Evolutionary conservation across 108 stramenopile genomes (phyloP).

Genomic region (Hondaea fermentalgiana): DNA sequence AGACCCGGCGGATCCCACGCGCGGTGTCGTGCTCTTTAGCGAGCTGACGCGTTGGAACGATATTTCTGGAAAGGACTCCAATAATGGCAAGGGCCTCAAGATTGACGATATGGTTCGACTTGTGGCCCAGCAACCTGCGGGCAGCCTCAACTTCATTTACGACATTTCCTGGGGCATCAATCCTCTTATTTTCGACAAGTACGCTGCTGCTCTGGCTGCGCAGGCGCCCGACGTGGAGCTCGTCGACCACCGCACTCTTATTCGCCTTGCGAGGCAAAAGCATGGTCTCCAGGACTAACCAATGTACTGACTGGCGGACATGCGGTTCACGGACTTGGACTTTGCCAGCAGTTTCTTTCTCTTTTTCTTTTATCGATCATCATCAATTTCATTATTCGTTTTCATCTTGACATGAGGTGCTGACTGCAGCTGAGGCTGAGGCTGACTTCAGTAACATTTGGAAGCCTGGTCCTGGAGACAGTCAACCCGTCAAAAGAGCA

Average conservation of each 20-base stretch:
- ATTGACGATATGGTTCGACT: background rate
- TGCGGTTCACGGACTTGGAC: no score
- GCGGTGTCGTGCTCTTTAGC: background rate
- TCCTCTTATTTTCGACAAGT: background rate
- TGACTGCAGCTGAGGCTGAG: no score
- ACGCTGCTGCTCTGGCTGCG: background rate
- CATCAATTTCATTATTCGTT: no score
- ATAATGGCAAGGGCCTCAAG: background rate
- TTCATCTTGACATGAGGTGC: no score
- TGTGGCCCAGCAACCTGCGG: background rate
- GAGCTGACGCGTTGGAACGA: background rate
- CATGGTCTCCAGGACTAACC: background rate
- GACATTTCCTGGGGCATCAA: background rate
- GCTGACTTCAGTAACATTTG: no score
- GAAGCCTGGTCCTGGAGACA: no score
- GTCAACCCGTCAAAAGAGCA: no score
- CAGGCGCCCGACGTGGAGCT: background rate
- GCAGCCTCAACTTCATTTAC: constrained; percentile 10
- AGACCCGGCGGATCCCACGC: background rate
- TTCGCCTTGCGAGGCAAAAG: background rate
- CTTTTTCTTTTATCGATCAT: no score
- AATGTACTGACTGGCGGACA: background rate
- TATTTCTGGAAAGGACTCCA: background rate
- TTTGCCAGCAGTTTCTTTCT: no score
- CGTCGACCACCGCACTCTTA: constrained; percentile 10